Evolutionary conservation across 345 rosid species (phyloP).

Genomic region (Nasturtium officinale): DNA sequence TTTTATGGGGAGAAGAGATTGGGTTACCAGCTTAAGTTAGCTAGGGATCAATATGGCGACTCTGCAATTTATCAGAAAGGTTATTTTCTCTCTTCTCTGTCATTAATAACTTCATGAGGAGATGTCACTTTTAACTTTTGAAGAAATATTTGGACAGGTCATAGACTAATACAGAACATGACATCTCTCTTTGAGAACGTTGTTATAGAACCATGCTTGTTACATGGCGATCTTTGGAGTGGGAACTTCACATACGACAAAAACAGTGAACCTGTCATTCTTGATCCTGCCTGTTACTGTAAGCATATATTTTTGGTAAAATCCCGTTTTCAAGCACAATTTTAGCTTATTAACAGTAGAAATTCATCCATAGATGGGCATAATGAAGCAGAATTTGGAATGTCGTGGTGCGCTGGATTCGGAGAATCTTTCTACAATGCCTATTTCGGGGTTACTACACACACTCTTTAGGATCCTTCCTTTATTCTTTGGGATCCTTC

Average conservation of each 20-base stretch:
- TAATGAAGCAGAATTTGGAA: conserved; percentile 91
- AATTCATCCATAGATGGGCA: conserved; percentile 68
- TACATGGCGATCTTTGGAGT: conserved; percentile 98
- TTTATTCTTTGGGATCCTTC: too few relatives aligned
- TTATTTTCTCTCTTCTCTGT: conserved; percentile 33
- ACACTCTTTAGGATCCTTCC: too few relatives aligned
- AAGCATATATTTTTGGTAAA: conserved; percentile 31
- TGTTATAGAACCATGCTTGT: conserved; percentile 74
- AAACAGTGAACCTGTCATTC: conserved; percentile 83
- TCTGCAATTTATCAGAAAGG: conserved; percentile 77
- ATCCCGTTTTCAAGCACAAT: neutral
- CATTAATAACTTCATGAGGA: neutral
- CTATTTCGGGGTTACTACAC: conserved; percentile 68
- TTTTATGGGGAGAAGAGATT: conserved; percentile 86
- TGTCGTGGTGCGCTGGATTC: conserved; percentile 97
- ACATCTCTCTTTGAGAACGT: conserved; percentile 70
- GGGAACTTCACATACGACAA: conserved; percentile 84
- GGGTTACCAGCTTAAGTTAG: conserved; percentile 84
- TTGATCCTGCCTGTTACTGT: conserved; percentile 98
- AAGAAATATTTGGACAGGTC: conserved; percentile 52
- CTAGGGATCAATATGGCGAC: conserved; percentile 70
- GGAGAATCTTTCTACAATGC: conserved; percentile 79
- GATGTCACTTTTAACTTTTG: neutral
- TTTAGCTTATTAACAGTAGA: neutral
- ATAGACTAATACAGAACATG: conserved; percentile 70